These are phyloP conservation scores for Russula griseocarnosa DNA, from an alignment of 768 basidiomycete species.

Conservation along the genomic window DNA sequence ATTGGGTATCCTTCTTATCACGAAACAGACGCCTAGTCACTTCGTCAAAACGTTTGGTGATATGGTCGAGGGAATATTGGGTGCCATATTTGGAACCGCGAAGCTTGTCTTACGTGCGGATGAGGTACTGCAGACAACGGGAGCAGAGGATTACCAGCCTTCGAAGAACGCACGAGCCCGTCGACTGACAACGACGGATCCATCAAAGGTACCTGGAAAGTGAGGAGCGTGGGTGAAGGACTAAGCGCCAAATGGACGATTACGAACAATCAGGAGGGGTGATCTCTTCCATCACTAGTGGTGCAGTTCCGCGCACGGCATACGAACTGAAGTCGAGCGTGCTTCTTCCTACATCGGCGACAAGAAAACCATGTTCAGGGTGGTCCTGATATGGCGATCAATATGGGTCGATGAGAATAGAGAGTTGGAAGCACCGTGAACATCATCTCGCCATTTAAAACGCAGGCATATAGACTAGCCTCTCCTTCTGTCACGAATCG, in stretches of 20 bases:
- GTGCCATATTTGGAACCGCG: constrained; percentile 69
- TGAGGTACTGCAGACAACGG: constrained; percentile 6
- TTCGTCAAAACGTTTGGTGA: constrained; percentile 76
- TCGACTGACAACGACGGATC: constrained; percentile 77
- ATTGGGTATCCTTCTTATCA: constrained; percentile 62
- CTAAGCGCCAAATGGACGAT: not conserved
- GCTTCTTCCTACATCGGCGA: constrained; percentile 78
- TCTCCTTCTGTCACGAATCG: constrained; percentile 82
- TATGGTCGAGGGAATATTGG: constrained; percentile 68
- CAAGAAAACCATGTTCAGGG: constrained; percentile 71
- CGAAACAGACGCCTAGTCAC: constrained; percentile 78
- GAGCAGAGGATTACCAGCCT: constrained; percentile 40
- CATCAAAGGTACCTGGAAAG: constrained; percentile 65
- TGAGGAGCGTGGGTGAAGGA: not conserved
- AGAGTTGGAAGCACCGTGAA: constrained; percentile 50
- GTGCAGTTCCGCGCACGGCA: constrained; percentile 62
- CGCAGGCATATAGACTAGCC: constrained; percentile 78
- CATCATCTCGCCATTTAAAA: constrained; percentile 74
- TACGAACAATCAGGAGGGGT: constrained; percentile 74
- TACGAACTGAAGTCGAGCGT: constrained; percentile 81
- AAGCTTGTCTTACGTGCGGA: constrained; percentile 55
- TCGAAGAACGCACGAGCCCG: constrained; percentile 68
- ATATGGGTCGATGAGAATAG: not conserved
- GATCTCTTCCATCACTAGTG: constrained; percentile 76
- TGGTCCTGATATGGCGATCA: constrained; percentile 47